Conservation (phyloP, 2,329 filamentous ascomycete species). For the Monilinia laxa region DNA sequence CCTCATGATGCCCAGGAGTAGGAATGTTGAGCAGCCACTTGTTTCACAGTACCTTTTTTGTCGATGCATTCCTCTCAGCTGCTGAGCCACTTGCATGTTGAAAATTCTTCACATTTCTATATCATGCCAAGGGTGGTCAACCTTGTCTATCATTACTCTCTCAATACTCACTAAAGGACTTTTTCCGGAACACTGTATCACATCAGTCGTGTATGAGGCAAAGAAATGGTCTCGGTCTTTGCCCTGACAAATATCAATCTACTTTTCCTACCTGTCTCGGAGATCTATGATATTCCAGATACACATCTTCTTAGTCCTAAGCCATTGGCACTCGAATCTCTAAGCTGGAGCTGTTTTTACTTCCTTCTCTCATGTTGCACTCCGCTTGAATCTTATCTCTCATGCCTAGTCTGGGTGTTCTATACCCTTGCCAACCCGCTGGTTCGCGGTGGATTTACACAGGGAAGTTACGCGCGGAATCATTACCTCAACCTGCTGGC, state of each 20-base stretch:
- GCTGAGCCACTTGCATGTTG: not conserved
- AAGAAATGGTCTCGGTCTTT: not conserved
- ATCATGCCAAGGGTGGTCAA: not conserved
- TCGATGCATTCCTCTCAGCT: not conserved
- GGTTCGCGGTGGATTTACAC: not conserved
- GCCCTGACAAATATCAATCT: not conserved
- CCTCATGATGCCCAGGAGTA: not conserved
- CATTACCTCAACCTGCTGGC: not conserved
- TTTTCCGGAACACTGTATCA: not conserved
- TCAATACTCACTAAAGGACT: too few relatives aligned
- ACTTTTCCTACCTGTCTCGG: not conserved
- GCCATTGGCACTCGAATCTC: not conserved
- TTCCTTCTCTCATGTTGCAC: not conserved
- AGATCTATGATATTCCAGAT: conserved; percentile 6
- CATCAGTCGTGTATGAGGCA: not conserved
- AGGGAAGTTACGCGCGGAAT: not conserved
- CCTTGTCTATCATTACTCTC: not conserved
- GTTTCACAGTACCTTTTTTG: not conserved
- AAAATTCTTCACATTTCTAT: not conserved
- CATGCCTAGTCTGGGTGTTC: not conserved
- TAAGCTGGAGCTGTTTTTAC: not conserved
- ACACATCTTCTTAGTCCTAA: not conserved
- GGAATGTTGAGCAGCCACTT: conserved; percentile 1
- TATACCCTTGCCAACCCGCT: not conserved
- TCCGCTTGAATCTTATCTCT: conserved; percentile 9